A percentile compares a stretch with the other conserved stretches of the same genome.
Evolutionary conservation across 352 stramenopile species (phyloP).

Genomic region (Phytophthora lateralis): DNA sequence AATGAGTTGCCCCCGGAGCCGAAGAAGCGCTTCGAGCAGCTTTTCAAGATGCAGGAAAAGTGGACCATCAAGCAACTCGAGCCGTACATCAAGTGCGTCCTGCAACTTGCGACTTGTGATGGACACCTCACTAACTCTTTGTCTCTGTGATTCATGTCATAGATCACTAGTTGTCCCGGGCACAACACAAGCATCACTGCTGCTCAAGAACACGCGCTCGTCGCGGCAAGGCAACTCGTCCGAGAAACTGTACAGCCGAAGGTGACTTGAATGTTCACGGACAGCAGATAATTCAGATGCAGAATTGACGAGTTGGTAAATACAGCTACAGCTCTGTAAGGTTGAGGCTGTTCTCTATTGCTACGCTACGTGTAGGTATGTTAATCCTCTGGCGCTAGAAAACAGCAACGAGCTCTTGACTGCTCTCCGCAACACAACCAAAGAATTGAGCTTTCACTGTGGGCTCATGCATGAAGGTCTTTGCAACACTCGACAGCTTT

Average conservation of each 20-base stretch:
- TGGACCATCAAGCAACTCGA: slow-evolving; percentile 83
- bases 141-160: not conserved
- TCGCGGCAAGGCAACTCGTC: slow-evolving; percentile 75
- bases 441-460: slow-evolving; percentile 39
- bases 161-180: slow-evolving; percentile 68
- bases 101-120: not conserved
- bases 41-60: slow-evolving; percentile 84
- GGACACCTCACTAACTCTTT: slow-evolving; percentile 10
- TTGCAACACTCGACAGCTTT: slow-evolving; percentile 25
- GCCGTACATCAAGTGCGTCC: slow-evolving; percentile 78
- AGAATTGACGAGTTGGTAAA: not conserved
- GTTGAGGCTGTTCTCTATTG: not conserved
- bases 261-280: slow-evolving; percentile 27
- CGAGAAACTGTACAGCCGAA: slow-evolving; percentile 79
- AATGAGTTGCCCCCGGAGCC: slow-evolving; percentile 68
- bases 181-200: slow-evolving; percentile 73
- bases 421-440: slow-evolving; percentile 11
- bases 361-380: slow-evolving; percentile 12
- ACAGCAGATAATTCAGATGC: not conserved
- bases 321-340: slow-evolving; percentile 2
- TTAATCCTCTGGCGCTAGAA: slow-evolving; percentile 29
- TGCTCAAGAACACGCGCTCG: slow-evolving; percentile 83
- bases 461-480: slow-evolving; percentile 38
- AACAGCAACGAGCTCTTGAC: slow-evolving; percentile 10
- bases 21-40: slow-evolving; percentile 76